Base-by-base conservation (phyloP, 495 filamentous ascomycete genomes). In the Articulospora tetracladia region DNA sequence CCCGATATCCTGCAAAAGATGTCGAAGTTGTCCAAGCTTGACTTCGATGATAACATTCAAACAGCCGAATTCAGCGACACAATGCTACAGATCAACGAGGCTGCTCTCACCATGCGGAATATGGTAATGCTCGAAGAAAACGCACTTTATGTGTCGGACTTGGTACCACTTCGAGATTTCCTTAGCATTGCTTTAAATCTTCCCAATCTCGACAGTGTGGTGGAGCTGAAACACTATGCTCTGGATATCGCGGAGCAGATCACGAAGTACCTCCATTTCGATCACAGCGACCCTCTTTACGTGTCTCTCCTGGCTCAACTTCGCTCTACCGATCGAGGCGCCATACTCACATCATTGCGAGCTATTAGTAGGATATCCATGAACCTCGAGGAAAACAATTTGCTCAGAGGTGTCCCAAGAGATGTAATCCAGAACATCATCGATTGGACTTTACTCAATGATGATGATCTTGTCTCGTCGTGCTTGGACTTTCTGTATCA, bases 401-500 rank as follows among this genome's bases (percentile, higher is more conserved):
- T 83, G 55, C 78, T 99, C 56, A 80, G 84, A 49, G 82, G 83
- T 58, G 83, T 97, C n/a, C 83, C 91, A 0, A 73, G 78, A 25
- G 54, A 74, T 4, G 80, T 82, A 3, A 71, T 98, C 8, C 78
- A 85, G 59, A 84, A 84, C 34, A 78, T 98, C 62, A 86, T 85
- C 63, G 83, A 89, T 63, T 92, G 90, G 78, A 84, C 92, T 2
- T 74, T 98, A 22, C 80, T 97, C 17, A 91, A 97, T 57, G 95
- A 99, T 67, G 91, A 95, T 60, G 95, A 98, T 58, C 78, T 99
- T 6, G 77, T 92, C 61, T 86, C 86, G 53, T 90, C 91, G 27
- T 91, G 88, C 57, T 79, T 98, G 23, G 95, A 98, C 71, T 96
- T 99, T 69, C 83, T 97, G 61, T 98, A 97, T 67, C 92, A 97